A percentile compares a stretch with the other conserved stretches of the same genome.
These are phyloP conservation scores for Fusarium liriodendri DNA, from an alignment of 2,329 filamentous ascomycete genomes.

Conservation along the genomic window DNA sequence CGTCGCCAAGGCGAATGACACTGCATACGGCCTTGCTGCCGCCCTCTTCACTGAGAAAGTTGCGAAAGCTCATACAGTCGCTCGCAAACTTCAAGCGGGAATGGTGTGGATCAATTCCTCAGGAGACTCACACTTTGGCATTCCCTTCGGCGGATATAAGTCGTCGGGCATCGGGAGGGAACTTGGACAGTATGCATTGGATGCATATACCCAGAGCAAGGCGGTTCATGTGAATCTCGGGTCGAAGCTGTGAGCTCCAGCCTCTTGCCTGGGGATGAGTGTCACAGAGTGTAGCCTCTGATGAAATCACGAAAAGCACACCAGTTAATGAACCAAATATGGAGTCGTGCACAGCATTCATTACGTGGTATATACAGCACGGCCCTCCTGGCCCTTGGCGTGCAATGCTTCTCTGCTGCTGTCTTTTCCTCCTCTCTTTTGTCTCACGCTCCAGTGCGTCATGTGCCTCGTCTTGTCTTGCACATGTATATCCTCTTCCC, in stretches of 20 bases:
- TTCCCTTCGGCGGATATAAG: constrained; percentile 40
- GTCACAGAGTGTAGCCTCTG: neutral
- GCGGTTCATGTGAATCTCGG: constrained; percentile 30
- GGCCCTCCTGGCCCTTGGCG: constrained; percentile 12
- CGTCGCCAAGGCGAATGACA: constrained; percentile 49
- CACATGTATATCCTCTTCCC: constrained; percentile 6
- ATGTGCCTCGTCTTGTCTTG: constrained; percentile 19
- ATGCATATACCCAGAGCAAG: constrained; percentile 34
- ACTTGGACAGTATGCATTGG: constrained; percentile 28
- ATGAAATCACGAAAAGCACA: neutral
- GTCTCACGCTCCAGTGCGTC: neutral
- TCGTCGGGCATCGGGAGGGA: constrained; percentile 27
- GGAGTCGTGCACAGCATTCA: constrained; percentile 26
- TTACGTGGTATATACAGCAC: constrained; percentile 33
- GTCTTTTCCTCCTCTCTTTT: constrained; percentile 5
- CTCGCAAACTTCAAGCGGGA: constrained; percentile 63
- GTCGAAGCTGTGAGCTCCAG: neutral
- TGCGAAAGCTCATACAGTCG: constrained; percentile 46
- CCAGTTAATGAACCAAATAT: neutral
- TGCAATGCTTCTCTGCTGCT: constrained; percentile 8
- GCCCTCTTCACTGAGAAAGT: constrained; percentile 66
- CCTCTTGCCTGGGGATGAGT: neutral
- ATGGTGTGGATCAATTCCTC: constrained; percentile 50
- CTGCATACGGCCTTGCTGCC: constrained; percentile 63
- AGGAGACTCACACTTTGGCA: constrained; percentile 29